A percentile compares a stretch with the other conserved stretches of the same genome.
phyloP scores from a whole-genome alignment of 2,329 filamentous ascomycete species.

The Chrysoporthe cubensis region DNA sequence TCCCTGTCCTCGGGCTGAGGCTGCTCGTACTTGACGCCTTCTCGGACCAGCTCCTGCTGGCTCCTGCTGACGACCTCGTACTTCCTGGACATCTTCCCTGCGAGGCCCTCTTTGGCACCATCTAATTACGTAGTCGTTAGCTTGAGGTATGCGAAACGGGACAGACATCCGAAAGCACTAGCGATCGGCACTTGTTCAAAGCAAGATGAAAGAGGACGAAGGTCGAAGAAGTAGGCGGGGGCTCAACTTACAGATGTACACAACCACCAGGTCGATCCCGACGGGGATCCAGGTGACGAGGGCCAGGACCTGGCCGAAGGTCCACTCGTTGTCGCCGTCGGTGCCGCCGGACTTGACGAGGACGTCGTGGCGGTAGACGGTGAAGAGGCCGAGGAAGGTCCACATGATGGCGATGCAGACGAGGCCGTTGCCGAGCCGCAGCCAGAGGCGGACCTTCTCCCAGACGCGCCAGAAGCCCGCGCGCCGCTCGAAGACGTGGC shows the following conservation, averaged over 20 bases:
- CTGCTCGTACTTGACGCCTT: conserved; percentile 2
- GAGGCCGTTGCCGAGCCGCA: conserved; percentile 28
- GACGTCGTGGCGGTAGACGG: conserved; percentile 33
- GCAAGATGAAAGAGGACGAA: background rate
- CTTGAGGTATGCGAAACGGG: background rate
- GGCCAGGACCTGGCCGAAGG: conserved; percentile 38
- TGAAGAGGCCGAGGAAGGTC: conserved; percentile 36
- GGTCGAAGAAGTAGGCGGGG: background rate
- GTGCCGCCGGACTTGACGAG: conserved; percentile 29
- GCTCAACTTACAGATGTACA: conserved; percentile 34
- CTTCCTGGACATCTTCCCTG: conserved; percentile 14
- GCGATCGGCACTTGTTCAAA: background rate
- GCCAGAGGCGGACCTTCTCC: conserved; percentile 16
- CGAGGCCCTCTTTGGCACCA: conserved; percentile 12
- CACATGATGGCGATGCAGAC: conserved; percentile 35
- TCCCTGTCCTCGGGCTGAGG: background rate
- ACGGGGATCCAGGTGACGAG: conserved; percentile 38
- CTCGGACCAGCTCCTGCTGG: background rate
- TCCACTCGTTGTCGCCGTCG: conserved; percentile 36
- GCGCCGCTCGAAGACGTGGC: background rate
- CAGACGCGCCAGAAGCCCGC: conserved; percentile 11
- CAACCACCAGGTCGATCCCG: conserved; percentile 34
- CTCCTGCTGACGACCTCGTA: conserved; percentile 9
- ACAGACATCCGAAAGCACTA: background rate
- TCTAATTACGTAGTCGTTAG: background rate